Evolutionary conservation across 2,329 filamentous ascomycete species (phyloP), one percentile per base, ranked within the genome.

Genomic region (Epichloe baconii): DNA sequence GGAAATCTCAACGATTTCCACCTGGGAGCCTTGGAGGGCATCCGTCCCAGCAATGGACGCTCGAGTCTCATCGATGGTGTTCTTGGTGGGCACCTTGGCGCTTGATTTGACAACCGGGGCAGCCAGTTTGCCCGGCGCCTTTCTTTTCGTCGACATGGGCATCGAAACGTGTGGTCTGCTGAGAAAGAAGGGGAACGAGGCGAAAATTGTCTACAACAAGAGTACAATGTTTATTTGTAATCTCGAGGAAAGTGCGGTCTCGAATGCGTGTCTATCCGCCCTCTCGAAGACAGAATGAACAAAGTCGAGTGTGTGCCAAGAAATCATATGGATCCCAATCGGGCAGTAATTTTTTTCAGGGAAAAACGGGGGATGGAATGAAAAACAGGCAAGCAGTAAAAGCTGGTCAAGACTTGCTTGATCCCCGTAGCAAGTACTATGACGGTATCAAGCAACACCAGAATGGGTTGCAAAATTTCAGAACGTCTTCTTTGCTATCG

Each of bases 91-190:
- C 17, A 70, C 63, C 62, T 77, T 79, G 52, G 77, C 77, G 61
- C 70, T 74, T 51, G 72, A 68, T 64, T 73, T 77, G 54, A 77
- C 69, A 14, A 72, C 68, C 0, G 80, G 80, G 53, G 74, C 68
- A 52, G 76, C 77, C 60, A 83, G 70, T 67, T 76, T 76, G 55
- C 72, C 71, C 54, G 77, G 68, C 52, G 74, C 70, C 73, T 81
- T 83, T 63, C 79, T 71, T 66, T 80, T 83, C 44, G 78, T 76
- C 54, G 79, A 78, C 75, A 81, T 80, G 54, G 62, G 59, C 59
- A 61, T 64, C 54, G 52, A 40, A 49, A 26, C 40, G 15, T 35
- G 17, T 38, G 3, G 19, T 45, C 23, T 19, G 36, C 11, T 48
- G 15, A 44, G 10, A 37, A 11, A 36, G 21, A 6, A n/a, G 7